Evolutionary conservation across 148 eudicot species (phyloP).

Genomic region (Silene latifolia): DNA sequence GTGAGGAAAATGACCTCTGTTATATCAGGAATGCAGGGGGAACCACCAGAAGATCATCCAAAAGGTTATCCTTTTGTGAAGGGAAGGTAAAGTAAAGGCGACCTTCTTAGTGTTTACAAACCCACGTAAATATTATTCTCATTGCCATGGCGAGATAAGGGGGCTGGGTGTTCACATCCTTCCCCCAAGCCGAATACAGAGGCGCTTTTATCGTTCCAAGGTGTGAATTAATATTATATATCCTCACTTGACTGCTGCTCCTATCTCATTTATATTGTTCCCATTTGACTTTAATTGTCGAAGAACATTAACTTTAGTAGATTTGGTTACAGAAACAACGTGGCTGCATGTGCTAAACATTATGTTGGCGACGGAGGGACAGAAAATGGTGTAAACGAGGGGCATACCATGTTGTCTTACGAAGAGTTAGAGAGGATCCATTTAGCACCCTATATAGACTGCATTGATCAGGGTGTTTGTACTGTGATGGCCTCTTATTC

Average conservation of each 20-base stretch:
- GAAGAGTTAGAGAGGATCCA: constrained; percentile 75
- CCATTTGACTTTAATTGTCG: too few relatives aligned
- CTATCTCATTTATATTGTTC: too few relatives aligned
- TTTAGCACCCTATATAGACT: constrained; percentile 76
- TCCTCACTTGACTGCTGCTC: background rate
- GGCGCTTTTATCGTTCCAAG: background rate
- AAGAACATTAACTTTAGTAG: background rate
- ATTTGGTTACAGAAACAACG: constrained; percentile 54
- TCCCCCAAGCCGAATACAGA: too few relatives aligned
- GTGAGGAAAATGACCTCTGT: constrained; percentile 79
- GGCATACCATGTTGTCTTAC: constrained; percentile 57
- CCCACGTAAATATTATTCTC: too few relatives aligned
- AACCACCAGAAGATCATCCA: constrained; percentile 65
- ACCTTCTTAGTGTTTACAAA: background rate
- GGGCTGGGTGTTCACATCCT: too few relatives aligned
- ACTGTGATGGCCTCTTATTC: constrained; percentile 91
- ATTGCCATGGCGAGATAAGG: too few relatives aligned
- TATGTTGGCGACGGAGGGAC: constrained; percentile 97
- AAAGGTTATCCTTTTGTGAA: constrained; percentile 73
- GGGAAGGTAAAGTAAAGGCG: constrained; percentile 54
- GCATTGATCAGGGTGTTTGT: constrained; percentile 83
- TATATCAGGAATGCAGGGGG: constrained; percentile 83
- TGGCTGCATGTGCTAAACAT: constrained; percentile 88
- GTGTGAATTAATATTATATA: background rate
- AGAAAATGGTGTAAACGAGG: constrained; percentile 71